A percentile compares a stretch with the other conserved stretches of the same genome.
phyloP scores from a whole-genome alignment of 2,329 filamentous ascomycete genomes.

The Taxawa tesnikishii region DNA sequence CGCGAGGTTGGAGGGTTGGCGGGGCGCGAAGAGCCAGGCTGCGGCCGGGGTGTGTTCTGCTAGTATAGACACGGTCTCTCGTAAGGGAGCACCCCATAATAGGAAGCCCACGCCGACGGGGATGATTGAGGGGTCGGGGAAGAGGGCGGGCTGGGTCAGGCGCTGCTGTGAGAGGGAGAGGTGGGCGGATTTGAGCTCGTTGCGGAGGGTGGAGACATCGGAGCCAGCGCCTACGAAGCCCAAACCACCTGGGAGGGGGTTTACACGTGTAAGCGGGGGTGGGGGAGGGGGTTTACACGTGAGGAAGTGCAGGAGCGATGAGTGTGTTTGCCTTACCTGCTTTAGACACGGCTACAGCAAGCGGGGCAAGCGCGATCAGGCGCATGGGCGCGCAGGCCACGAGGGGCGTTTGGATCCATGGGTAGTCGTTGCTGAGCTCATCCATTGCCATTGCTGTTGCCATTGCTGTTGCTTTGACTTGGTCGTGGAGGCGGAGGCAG shows the following conservation, averaged over 20 bases:
- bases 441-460: too few species aligned
- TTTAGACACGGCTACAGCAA: conserved; percentile 48
- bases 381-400: conserved; percentile 59
- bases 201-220: conserved; percentile 18
- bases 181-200: conserved; percentile 14
- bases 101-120: conserved; percentile 53
- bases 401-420: conserved; percentile 47
- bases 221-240: conserved; percentile 30
- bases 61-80: conserved; percentile 39
- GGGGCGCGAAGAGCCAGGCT: conserved; percentile 56
- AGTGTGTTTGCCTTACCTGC: conserved; percentile 22
- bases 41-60: conserved; percentile 38
- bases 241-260: conserved; percentile 20
- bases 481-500: too few species aligned
- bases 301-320: background rate
- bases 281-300: background rate
- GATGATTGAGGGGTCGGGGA: conserved; percentile 15
- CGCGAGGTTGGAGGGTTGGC: conserved; percentile 23
- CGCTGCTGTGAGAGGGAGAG: conserved; percentile 13
- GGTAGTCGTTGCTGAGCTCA: conserved; percentile 28
- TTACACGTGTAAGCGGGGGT: background rate
- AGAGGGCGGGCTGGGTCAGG: conserved; percentile 1
- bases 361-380: conserved; percentile 41
- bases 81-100: conserved; percentile 30
- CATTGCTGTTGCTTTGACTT: too few species aligned